Conservation (phyloP, 805 yeast species). For the Candida maltosa region DNA sequence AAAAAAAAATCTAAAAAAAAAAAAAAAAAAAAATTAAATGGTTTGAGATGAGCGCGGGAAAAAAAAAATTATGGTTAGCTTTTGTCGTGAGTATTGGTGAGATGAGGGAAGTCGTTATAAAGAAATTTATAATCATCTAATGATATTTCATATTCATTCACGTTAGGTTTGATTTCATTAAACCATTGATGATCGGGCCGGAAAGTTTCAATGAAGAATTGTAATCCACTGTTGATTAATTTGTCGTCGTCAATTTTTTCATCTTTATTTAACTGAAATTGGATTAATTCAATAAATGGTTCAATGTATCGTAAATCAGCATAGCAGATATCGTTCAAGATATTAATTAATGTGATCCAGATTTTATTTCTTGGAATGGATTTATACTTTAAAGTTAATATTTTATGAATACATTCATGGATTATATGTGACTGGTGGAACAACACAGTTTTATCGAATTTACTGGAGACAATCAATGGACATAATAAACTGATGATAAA, state of each 20-base stretch:
- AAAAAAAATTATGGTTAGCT: no score
- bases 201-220: constrained; percentile 20
- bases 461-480: constrained; percentile 7
- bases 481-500: constrained; percentile 14
- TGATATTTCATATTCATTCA: constrained; percentile 8
- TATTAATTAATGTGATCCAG: constrained; percentile 28
- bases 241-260: constrained; percentile 10
- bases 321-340: constrained; percentile 28
- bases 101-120: no score
- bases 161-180: constrained; percentile 4
- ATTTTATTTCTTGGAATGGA: constrained; percentile 7
- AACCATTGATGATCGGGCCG: constrained; percentile 9
- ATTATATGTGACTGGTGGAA: background rate
- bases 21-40: constrained; percentile 7
- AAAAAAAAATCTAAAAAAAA: constrained; percentile 2
- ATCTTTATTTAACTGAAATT: constrained; percentile 12
- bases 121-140: constrained; percentile 15
- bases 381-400: constrained; percentile 5
- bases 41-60: constrained; percentile 10
- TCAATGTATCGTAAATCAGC: constrained; percentile 20
- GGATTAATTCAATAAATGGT: constrained; percentile 17
- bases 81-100: no score
- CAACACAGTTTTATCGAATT: background rate
- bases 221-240: constrained; percentile 22
- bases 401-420: background rate